phyloP scores from a whole-genome alignment of 768 basidiomycete genomes.

The Cystobasidium ongulense region DNA sequence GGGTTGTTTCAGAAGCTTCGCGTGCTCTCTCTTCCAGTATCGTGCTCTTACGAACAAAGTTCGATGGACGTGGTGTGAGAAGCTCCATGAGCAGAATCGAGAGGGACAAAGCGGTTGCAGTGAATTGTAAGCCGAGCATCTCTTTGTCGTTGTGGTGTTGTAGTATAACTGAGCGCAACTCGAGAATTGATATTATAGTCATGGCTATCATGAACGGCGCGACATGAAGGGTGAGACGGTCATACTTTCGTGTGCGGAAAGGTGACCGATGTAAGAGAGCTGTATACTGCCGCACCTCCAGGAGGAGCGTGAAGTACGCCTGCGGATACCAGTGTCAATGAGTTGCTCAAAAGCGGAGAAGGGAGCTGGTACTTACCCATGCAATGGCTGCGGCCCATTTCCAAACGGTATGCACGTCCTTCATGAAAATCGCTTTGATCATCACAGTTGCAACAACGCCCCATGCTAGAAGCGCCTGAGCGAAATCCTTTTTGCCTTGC shows the following conservation, averaged over 20 bases:
- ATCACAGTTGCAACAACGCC: not conserved
- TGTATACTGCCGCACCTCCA: conserved; percentile 29
- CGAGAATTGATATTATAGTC: conserved; percentile 38
- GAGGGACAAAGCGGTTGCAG: conserved; percentile 1
- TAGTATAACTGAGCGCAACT: conserved; percentile 38
- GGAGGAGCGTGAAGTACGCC: conserved; percentile 32
- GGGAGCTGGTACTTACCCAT: conserved; percentile 8
- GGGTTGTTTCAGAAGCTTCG: not conserved
- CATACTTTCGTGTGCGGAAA: conserved; percentile 19
- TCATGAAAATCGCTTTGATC: not conserved
- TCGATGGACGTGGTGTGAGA: conserved; percentile 24
- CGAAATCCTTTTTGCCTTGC: conserved; percentile 27
- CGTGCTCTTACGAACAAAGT: conserved; percentile 19
- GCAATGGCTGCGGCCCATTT: not conserved
- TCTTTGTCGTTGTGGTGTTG: not conserved
- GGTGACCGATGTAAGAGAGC: conserved; percentile 29
- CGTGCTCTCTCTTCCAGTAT: conserved; percentile 3
- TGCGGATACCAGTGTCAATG: conserved; percentile 1
- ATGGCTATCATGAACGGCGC: conserved; percentile 35
- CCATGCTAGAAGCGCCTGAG: conserved; percentile 23
- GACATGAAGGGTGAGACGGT: conserved; percentile 35
- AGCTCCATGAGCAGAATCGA: conserved; percentile 37
- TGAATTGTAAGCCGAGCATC: not conserved
- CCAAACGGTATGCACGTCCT: not conserved
- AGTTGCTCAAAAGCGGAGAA: not conserved